Evolutionary conservation across 371 early-diverging fungal genomes (phyloP).

Genomic region (Umbelopsis sp.): DNA sequence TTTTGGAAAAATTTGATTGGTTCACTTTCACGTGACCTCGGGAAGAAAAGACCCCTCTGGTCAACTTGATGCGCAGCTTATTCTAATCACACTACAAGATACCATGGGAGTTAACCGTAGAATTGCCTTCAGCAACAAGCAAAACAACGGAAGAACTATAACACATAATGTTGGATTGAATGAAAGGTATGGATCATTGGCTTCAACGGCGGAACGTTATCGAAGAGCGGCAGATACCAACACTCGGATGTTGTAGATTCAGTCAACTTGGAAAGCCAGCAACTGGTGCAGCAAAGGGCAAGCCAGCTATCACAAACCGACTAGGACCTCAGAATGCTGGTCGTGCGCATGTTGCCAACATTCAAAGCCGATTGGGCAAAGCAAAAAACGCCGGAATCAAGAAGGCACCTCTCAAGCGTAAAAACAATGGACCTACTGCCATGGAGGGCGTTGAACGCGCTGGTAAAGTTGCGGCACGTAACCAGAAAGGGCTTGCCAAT

Average conservation of each 20-base stretch:
- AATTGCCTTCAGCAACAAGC: not conserved
- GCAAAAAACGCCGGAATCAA: conserved; percentile 31
- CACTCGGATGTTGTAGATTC: conserved; percentile 25
- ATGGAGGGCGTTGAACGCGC: conserved; percentile 28
- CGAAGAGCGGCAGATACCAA: conserved; percentile 13
- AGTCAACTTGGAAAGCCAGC: conserved; percentile 28
- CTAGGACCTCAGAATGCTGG: conserved; percentile 8
- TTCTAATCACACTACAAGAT: conserved; percentile 3
- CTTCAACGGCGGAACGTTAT: conserved; percentile 3
- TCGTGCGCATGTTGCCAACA: conserved; percentile 18
- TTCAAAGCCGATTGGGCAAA: conserved; percentile 44
- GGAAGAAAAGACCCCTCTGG: no score
- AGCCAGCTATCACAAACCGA: conserved; percentile 2
- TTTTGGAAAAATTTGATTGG: no score
- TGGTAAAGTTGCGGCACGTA: conserved; percentile 1
- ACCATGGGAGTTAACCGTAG: conserved; percentile 9
- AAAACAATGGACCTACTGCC: conserved; percentile 20
- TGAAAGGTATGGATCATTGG: conserved; percentile 38
- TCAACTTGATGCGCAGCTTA: not conserved
- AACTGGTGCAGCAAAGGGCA: conserved; percentile 20
- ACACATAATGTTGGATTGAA: conserved; percentile 44
- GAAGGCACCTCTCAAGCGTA: conserved; percentile 21
- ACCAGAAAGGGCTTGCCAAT: conserved; percentile 11
- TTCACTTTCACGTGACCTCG: no score
- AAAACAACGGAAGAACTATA: conserved; percentile 26